phyloP scores from a whole-genome alignment of 75 land plant genomes.

The Larix kaempferi region DNA sequence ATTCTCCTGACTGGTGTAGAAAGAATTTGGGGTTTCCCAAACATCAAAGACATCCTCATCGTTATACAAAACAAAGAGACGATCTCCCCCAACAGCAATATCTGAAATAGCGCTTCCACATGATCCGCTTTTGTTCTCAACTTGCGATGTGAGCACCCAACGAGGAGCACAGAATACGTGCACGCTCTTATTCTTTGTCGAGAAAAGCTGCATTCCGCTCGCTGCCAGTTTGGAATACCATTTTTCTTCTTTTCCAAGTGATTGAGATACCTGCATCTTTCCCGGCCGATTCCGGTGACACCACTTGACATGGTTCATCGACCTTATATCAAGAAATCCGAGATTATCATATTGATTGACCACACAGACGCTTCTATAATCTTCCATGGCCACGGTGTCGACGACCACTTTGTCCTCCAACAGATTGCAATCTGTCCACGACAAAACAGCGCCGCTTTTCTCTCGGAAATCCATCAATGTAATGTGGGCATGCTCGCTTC shows the following conservation, averaged over 20 bases:
- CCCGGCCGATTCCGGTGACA: constrained; percentile 58
- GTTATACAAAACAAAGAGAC: constrained; percentile 67
- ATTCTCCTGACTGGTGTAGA: constrained; percentile 7
- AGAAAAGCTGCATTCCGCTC: constrained; percentile 69
- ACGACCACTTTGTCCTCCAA: constrained; percentile 55
- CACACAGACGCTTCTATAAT: constrained; percentile 51
- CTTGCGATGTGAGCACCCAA: constrained; percentile 69
- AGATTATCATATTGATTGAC: constrained; percentile 77
- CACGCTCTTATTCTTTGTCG: constrained; percentile 63
- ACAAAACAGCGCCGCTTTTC: constrained; percentile 59
- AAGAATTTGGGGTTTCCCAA: constrained; percentile 50
- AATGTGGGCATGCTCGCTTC: constrained; percentile 74
- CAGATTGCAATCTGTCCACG: constrained; percentile 65
- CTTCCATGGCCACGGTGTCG: constrained; percentile 81
- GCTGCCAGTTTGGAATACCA: constrained; percentile 77
- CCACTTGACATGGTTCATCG: constrained; percentile 69
- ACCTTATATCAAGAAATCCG: constrained; percentile 56
- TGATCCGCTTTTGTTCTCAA: constrained; percentile 32
- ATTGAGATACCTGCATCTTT: constrained; percentile 22
- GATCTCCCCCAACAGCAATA: constrained; percentile 83
- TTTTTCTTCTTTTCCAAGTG: constrained; percentile 52
- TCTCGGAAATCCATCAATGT: constrained; percentile 63
- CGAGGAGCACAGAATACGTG: constrained; percentile 75
- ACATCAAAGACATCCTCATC: constrained; percentile 87
- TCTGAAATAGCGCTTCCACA: constrained; percentile 77